Evolutionary conservation across 768 basidiomycete genomes (phyloP), one percentile per base, ranked within the genome.

Genomic region (Neoboletus magnificus): DNA sequence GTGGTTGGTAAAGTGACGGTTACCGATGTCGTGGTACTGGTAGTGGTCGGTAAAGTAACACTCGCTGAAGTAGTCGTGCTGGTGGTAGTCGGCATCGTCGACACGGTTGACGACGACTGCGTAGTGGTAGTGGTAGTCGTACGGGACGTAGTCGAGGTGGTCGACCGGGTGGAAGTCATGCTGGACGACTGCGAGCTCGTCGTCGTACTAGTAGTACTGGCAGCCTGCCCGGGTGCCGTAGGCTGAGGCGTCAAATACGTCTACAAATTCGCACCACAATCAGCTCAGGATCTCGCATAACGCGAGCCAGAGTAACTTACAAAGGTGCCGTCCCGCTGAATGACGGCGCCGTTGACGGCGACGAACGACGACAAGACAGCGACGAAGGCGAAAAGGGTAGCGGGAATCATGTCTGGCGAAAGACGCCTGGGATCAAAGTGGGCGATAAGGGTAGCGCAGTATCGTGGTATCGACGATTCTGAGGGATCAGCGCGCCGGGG

Each of bases 291-390:
- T 13, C 22, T 9, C 6, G 1, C 0, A 3, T 13, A 27, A 0
- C 23, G 3, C 20, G 25, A 30, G 1, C 7, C 5, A 29, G 2
- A 11, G 6, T 47, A 1, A 55, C 65, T 66, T 23, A 66, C 65
- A 36, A 43, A 44, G 0, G 40, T 64, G 0, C 40, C 64, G 33
- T 64, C 46, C 1, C 66, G 67, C 4, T 55, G 41, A 8, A 68
- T 2, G 35, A 63, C 25, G 7, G 43, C 66, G 3, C 66, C 61
- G 5, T 57, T 66, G 35, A 41, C 56, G 12, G 47, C 44, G n/a
- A 23, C 46, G 22, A 68, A 2, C 13, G 52, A 56, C 29, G 66
- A 56, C 32, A 68, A 33, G 5, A 7, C 18, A 18, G 42, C 10
- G 2, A 35, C 54, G 13, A 63, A 2, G 5, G 47, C 30, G 29